Evolutionary conservation across 2,329 filamentous ascomycete genomes (phyloP).

Genomic region (Aspergillus tubingensis): DNA sequence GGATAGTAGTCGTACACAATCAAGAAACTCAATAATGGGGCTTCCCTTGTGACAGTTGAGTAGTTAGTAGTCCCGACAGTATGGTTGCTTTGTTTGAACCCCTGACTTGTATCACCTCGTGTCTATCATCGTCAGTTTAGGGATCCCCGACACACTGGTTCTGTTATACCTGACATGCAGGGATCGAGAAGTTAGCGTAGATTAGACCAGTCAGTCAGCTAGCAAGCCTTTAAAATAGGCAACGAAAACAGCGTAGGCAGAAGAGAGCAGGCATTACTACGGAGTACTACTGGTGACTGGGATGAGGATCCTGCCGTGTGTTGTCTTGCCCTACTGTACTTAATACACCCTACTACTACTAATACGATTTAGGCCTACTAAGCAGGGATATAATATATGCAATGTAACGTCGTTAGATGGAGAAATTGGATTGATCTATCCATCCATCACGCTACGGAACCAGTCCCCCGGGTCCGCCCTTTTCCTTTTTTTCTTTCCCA

Average conservation of each 20-base stretch:
- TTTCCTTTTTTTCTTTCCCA: too few relatives aligned
- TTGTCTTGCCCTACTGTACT: too few relatives aligned
- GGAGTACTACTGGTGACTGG: neutral
- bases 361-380: too few relatives aligned
- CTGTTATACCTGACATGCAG: neutral
- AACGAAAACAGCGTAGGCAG: neutral
- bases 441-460: neutral
- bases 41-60: neutral
- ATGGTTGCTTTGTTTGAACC: neutral
- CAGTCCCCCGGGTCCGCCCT: neutral
- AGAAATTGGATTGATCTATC: neutral
- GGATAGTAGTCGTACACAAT: neutral
- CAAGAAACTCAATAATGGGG: neutral
- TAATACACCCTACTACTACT: too few relatives aligned
- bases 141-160: neutral
- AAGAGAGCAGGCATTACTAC: neutral
- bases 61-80: neutral
- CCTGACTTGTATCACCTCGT: neutral
- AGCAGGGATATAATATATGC: too few relatives aligned
- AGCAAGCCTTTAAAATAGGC: neutral
- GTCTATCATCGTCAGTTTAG: neutral
- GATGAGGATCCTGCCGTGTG: neutral
- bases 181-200: too few relatives aligned
- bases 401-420: too few relatives aligned
- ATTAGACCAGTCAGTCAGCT: too few relatives aligned